These are phyloP conservation scores for Hypoxylon sp. DNA, from an alignment of 2,329 filamentous ascomycete genomes.

Conservation along the genomic window DNA sequence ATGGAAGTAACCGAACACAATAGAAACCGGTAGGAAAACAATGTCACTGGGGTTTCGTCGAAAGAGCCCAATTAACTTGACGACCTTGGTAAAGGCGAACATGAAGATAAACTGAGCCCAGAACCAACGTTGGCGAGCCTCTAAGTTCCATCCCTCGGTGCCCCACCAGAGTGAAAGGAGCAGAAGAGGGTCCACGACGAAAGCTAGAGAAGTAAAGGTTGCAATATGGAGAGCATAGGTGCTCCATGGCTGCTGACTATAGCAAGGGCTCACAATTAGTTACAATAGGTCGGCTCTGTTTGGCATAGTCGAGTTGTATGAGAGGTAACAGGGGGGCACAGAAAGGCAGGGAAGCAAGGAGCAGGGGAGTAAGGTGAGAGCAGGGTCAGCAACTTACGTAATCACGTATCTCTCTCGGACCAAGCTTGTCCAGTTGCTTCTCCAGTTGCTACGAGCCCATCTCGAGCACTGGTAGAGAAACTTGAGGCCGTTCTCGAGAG, in stretches of 20 bases:
- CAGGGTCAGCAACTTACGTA: constrained; percentile 74
- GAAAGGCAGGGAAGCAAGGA: constrained; percentile 3
- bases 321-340: constrained; percentile 22
- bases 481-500: constrained; percentile 87
- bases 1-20: constrained; percentile 93
- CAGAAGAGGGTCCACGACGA: constrained; percentile 82
- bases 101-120: constrained; percentile 79
- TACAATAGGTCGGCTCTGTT: constrained; percentile 37
- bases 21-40: constrained; percentile 84
- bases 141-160: constrained; percentile 71
- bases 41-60: constrained; percentile 86
- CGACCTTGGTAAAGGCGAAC: constrained; percentile 86
- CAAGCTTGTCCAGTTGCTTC: constrained; percentile 94
- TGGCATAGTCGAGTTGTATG: constrained; percentile 46
- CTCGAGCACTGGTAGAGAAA: constrained; percentile 94
- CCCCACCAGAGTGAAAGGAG: constrained; percentile 79
- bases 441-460: constrained; percentile 98
- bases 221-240: constrained; percentile 94
- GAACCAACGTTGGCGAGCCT: constrained; percentile 69
- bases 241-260: constrained; percentile 91
- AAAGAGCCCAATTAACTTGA: constrained; percentile 92
- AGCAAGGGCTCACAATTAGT: constrained; percentile 32
- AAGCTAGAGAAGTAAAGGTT: constrained; percentile 90
- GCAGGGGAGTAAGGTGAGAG: constrained; percentile 28
- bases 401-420: constrained; percentile 87